Evolutionary conservation across 768 basidiomycete species (phyloP).

Genomic region (Crepidotus variabilis): DNA sequence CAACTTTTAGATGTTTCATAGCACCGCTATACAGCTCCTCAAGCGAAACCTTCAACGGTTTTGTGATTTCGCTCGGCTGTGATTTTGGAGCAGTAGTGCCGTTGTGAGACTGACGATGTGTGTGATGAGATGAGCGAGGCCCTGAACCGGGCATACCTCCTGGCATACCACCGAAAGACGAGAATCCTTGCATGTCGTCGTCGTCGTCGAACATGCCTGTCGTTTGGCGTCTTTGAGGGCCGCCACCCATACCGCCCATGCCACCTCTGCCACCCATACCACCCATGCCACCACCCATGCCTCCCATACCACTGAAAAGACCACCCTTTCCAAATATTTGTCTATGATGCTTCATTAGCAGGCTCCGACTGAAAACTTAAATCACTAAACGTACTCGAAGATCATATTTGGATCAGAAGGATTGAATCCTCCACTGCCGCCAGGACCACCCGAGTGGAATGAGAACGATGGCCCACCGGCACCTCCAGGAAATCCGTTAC

Average conservation of each 20-base stretch:
- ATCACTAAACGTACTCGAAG: constrained; percentile 65
- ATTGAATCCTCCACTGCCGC: constrained; percentile 51
- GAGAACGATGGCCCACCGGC: constrained; percentile 58
- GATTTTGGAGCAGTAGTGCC: constrained; percentile 22
- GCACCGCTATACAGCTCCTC: constrained; percentile 84
- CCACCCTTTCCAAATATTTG: constrained; percentile 47
- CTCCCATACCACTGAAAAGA: constrained; percentile 18
- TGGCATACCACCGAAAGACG: constrained; percentile 37
- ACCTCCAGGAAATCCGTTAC: constrained; percentile 26
- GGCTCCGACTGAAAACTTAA: background rate
- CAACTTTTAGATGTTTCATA: constrained; percentile 86
- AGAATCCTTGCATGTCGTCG: constrained; percentile 43
- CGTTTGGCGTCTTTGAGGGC: constrained; percentile 16
- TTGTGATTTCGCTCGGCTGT: constrained; percentile 59
- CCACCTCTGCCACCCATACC: constrained; percentile 37
- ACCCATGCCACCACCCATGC: constrained; percentile 25
- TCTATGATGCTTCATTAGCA: constrained; percentile 29
- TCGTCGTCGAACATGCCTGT: constrained; percentile 33
- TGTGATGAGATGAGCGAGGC: constrained; percentile 24
- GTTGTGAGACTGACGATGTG: constrained; percentile 19
- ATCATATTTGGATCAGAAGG: constrained; percentile 84
- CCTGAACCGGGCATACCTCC: constrained; percentile 58
- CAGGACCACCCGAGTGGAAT: constrained; percentile 39
- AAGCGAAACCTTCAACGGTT: constrained; percentile 81
- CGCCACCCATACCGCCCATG: constrained; percentile 25